Conservation (phyloP, 2,329 filamentous ascomycete species). For the Sporothrix mexicana region DNA sequence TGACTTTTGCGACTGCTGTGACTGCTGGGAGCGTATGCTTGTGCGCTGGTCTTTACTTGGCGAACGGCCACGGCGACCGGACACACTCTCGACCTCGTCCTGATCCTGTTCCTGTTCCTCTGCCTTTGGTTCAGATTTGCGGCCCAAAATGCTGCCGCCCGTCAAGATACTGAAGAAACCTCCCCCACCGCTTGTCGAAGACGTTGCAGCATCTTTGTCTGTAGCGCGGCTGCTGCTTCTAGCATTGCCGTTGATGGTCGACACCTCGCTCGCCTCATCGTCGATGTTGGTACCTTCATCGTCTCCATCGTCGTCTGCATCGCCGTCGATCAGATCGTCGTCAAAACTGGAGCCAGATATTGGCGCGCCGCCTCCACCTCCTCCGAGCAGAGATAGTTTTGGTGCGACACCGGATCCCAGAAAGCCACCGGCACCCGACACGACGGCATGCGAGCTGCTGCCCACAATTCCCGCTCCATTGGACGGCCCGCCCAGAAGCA, state of each 20-base stretch:
- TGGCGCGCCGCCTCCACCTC: conserved; percentile 43
- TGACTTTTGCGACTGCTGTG: conserved; percentile 6
- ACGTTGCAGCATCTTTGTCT: background rate
- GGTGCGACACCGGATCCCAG: conserved; percentile 29
- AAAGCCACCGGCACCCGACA: conserved; percentile 43
- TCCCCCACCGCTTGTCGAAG: conserved; percentile 37
- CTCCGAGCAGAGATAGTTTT: conserved; percentile 38
- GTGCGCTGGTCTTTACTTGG: conserved; percentile 33
- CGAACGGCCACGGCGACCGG: conserved; percentile 32
- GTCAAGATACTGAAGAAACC: conserved; percentile 70
- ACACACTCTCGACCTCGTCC: conserved; percentile 24
- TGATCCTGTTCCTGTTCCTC: conserved; percentile 48
- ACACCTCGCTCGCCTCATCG: conserved; percentile 48
- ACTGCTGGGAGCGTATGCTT: background rate
- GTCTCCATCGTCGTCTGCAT: conserved; percentile 45
- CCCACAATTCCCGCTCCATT: conserved; percentile 32
- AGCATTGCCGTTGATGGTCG: conserved; percentile 34
- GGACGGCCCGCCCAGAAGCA: conserved; percentile 16
- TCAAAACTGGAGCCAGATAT: background rate
- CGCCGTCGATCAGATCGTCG: conserved; percentile 40
- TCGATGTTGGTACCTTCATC: conserved; percentile 41
- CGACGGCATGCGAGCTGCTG: conserved; percentile 37
- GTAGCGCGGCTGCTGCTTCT: background rate
- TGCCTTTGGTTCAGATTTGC: background rate
- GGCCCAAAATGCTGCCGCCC: conserved; percentile 63